Evolutionary conservation across 495 filamentous ascomycete species (phyloP), one percentile per base, ranked within the genome.

Genomic region (Podospora pseudocomata): DNA sequence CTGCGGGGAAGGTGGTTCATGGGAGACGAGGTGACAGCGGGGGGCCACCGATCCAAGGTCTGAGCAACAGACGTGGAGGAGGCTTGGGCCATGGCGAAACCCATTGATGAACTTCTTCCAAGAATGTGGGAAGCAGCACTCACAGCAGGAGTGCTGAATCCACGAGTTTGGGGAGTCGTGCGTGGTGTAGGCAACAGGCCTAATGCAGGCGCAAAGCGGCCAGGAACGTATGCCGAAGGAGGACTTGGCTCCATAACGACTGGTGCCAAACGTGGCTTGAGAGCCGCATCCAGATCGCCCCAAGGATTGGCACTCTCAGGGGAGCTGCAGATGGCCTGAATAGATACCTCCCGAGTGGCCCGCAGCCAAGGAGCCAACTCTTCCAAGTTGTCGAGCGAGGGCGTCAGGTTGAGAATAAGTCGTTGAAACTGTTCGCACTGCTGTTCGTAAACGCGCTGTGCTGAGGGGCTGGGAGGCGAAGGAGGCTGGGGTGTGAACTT

Each of bases 61-160:
- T 86, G 83, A 27, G 88, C 84, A 73, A 89, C 82, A 65, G 83
- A 86, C 64, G 84, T 76, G 72, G 82, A 89, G 66, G 92, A 88
- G 28, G 85, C 89, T 73, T 93, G 90, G 3, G 88, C 86, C 89
- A 97, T 92, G 44, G 91, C 93, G 64, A 87, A 83, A 71, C 88
- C 83, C 87, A 96, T 94, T 19, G 92, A 91, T 4, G 87, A 84
- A 67, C 75, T 71, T 67, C 78, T 80, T 23, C 76, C 75, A 60
- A 84, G 80, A 80, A 87, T 73, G 82, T 82, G 77, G 78, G 83
- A 76, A 74, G 81, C 82, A 79, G 85, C 83, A 90, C 91, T 90
- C 91, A 84, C 94, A 81, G 94, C 93, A 91, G 94, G 94, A 90
- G 94, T 96, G 81, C 82, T 86, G 74, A 88, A 88, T 77, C 86